These are phyloP conservation scores for Lathyrus oleraceus DNA, from an alignment of 306 rosid genomes.

Conservation along the genomic window DNA sequence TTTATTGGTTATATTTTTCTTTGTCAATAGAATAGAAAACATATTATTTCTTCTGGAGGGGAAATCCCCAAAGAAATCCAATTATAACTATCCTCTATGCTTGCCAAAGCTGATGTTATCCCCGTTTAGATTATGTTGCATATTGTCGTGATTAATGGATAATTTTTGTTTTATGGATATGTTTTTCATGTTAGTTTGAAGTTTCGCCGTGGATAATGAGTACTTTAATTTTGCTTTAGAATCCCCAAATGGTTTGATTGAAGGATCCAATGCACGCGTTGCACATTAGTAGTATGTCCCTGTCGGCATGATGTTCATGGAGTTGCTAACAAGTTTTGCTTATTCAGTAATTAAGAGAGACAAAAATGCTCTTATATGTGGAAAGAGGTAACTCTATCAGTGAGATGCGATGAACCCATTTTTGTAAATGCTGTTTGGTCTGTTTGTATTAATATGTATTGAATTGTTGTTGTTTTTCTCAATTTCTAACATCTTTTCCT, in stretches of 20 bases:
- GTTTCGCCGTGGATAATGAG: background rate
- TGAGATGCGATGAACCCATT: background rate
- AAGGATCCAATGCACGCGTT: background rate
- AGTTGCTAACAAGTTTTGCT: background rate
- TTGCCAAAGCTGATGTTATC: background rate
- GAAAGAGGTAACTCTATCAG: background rate
- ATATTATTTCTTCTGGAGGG: slow-evolving; percentile 1
- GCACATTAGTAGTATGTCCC: background rate
- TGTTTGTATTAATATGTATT: no score
- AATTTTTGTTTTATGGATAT: background rate
- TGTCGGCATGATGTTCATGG: slow-evolving; percentile 10
- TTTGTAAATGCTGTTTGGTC: background rate
- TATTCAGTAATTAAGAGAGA: background rate
- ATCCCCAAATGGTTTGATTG: background rate
- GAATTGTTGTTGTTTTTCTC: no score
- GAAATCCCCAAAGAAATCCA: background rate
- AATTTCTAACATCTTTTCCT: no score
- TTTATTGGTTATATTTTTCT: background rate
- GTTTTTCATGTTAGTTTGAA: background rate
- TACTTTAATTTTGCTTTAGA: slow-evolving; percentile 8
- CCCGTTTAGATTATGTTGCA: no score
- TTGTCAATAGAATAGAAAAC: slow-evolving; percentile 17
- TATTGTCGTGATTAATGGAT: background rate
- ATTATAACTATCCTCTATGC: slow-evolving; percentile 16
- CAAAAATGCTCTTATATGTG: background rate